A percentile compares a stretch with the other conserved stretches of the same genome.
Conservation (phyloP, 202 grass and related monocot species). For the Musa balbisiana region DNA sequence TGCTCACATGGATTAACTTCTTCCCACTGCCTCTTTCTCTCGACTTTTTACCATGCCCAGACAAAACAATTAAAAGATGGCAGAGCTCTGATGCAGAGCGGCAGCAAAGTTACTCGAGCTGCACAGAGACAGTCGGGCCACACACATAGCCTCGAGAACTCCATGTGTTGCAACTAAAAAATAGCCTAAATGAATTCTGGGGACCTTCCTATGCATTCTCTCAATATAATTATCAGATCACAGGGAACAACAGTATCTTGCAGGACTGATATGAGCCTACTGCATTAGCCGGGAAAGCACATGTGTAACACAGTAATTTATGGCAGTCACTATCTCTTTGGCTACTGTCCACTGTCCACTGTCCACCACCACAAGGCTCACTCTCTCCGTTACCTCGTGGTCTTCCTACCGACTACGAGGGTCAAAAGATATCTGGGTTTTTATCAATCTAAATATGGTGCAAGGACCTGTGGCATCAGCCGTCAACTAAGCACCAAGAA, state of each 20-base stretch:
- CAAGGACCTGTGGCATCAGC: background rate
- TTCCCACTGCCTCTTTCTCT: background rate
- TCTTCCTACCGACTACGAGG: no score
- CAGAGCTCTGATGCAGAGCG: background rate
- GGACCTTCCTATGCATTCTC: slow-evolving; percentile 7
- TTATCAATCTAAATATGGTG: no score
- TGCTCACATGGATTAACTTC: background rate
- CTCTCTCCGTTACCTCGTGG: no score
- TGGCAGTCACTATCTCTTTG: background rate
- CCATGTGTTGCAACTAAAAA: background rate
- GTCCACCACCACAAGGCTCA: background rate
- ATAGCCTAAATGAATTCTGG: background rate
- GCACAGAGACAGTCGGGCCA: background rate
- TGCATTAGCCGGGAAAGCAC: background rate
- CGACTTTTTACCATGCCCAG: slow-evolving; percentile 5
- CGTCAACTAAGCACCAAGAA: background rate
- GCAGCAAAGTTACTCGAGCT: slow-evolving; percentile 12
- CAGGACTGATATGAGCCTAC: background rate
- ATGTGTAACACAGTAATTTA: background rate
- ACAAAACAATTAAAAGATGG: slow-evolving; percentile 22
- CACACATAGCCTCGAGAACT: slow-evolving; percentile 2
- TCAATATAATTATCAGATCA: background rate
- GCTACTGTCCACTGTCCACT: no score
- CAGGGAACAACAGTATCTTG: background rate
- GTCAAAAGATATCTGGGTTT: no score